Base-by-base conservation (phyloP, 1,139 yeast species). In the Sugiyamaella pinicola region DNA sequence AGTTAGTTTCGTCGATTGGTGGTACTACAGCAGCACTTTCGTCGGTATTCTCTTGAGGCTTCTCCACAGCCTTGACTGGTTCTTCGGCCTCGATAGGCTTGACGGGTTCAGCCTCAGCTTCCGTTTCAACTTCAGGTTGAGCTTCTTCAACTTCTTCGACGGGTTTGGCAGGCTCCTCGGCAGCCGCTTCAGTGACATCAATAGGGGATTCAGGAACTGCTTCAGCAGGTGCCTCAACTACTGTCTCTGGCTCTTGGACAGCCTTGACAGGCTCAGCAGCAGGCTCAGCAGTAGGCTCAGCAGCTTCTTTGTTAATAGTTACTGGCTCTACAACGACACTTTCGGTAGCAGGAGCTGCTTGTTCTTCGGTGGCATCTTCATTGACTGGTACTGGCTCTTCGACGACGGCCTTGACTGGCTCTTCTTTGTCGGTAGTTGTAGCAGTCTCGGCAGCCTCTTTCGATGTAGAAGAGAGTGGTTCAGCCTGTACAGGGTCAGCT, bases 11-110 rank as follows among this genome's bases (percentile, higher is more conserved):
- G 33, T n/a, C 31, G 28, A 9, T 24, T 6, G 28, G 6, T 9
- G 51, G 47, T 42, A 41, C 40, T 40, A 49, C 47, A 26, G 26
- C 26, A 9, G 51, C 49, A 18, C 44, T 53, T 29, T 46, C 31
- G 7, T 15, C 43, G 26, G 40, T 42, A 28, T 50, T 40, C 13
- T 35, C 28, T 24, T 24, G 28, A 24, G 28, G 8, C 28, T 24
- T 24, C 9, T 24, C 28, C 28, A 19, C 38, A 43, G 47, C 21
- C 38, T 38, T 45, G 15, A 39, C 43, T 12, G 54, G 37, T 21
- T 46, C 49, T 9, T 12, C 38, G 17, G 12, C 13, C 19, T 34
- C 45, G 28, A 19, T 24, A 31, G 42, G 8, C 19, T 31, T 17
- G 13, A 17, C 6, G 2, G 47, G 21, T 28, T 43, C 49, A 18